Evolutionary conservation across 1,284 basidiomycete species (phyloP).

Genomic region (Cryptococcus sp.): DNA sequence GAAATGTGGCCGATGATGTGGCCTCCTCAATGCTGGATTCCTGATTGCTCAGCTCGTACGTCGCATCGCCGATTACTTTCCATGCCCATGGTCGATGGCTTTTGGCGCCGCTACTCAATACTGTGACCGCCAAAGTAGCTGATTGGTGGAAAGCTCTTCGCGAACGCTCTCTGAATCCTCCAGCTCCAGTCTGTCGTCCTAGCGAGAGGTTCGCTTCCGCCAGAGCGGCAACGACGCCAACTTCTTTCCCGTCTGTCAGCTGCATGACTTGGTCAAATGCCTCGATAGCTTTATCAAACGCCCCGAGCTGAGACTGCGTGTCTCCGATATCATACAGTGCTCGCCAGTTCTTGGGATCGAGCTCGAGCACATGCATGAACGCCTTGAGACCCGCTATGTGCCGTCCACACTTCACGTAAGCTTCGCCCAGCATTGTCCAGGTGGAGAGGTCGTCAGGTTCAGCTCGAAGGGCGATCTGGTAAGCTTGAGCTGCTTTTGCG

Average conservation of each 20-base stretch:
- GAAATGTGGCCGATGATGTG: constrained; percentile 27
- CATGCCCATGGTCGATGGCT: constrained; percentile 71
- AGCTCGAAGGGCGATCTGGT: constrained; percentile 84
- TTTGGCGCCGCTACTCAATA: constrained; percentile 59
- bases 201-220: constrained; percentile 73
- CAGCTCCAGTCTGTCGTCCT: constrained; percentile 65
- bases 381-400: constrained; percentile 90
- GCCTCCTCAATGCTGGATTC: constrained; percentile 44
- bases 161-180: constrained; percentile 73
- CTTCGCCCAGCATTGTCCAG: constrained; percentile 91
- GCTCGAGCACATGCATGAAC: constrained; percentile 69
- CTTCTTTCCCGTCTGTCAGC: constrained; percentile 57
- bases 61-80: constrained; percentile 82
- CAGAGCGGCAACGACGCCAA: constrained; percentile 72
- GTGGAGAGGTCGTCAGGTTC: constrained; percentile 73
- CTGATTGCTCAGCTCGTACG: constrained; percentile 63
- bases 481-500: constrained; percentile 74
- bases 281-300: constrained; percentile 71
- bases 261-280: constrained; percentile 65
- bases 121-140: constrained; percentile 61
- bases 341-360: constrained; percentile 77
- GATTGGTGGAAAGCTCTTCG: constrained; percentile 69
- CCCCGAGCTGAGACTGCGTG: constrained; percentile 77
- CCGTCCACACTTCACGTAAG: constrained; percentile 83
- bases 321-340: constrained; percentile 82